Base-by-base conservation (phyloP, 1,284 basidiomycete species). In the Puccinia triticina region DNA sequence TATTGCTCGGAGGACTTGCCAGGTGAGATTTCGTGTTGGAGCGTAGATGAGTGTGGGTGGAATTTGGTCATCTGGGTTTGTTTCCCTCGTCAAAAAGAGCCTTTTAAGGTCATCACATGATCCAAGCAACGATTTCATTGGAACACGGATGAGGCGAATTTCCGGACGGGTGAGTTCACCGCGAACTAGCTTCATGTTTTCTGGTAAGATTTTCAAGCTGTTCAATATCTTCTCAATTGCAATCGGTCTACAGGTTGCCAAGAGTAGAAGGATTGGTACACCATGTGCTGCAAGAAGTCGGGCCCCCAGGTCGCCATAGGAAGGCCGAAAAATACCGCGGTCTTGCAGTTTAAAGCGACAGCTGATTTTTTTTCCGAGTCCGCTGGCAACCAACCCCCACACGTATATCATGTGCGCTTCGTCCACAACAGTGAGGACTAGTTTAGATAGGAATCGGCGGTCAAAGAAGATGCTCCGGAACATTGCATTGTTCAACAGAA, bases 311-410 rank as follows among this genome's bases (percentile, higher is more conserved):
- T 67, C 29, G 10, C 59, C 76, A 53, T 77, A 66, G 2, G 40
- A 66, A 29, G 61, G 76, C 2, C 76, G 12, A 53, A 77, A 77
- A 16, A 66, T 34, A 29, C 61, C 48, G 2, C 40, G 69, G 43
- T 66, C 43, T 32, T 66, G 37, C 14, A 48, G 59, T 37, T 59
- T 34, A 1, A 4, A 21, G 59, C 11, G 40, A n/a, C n/a, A 50
- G 32, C 43, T 61, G 18, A 77, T 34, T 18, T 50, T 50, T 43
- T 77, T 77, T n/a, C 34, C 43, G 0, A 29, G 12, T 48, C 76
- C 76, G 67, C 76, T 77, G 23, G 76, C 76, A 26, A 77, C 76
- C 14, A 77, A 50, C 10, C 76, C 76, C 76, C 76, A 23, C 50
- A 48, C 34, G 55, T 29, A 55, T 59, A 29, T 7, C 4, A 43